Evolutionary conservation across 768 basidiomycete species (phyloP), one percentile per base, ranked within the genome.

Genomic region (Saitozyma podzolica): DNA sequence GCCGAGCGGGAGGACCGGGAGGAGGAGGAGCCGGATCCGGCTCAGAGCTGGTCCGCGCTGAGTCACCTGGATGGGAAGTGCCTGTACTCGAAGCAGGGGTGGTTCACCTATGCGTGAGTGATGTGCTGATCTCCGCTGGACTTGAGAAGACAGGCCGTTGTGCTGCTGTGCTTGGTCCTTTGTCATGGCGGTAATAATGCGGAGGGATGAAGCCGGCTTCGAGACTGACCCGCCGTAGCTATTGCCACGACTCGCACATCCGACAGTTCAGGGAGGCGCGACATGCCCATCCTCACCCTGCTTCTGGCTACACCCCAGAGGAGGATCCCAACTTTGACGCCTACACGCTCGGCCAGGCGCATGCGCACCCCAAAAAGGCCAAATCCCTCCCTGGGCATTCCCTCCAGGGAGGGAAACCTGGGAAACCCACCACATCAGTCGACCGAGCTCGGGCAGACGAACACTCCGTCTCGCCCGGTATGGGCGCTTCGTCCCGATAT

Each of bases 251-350:
- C 79, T 85, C 87, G 56, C 88, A 96, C 81, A 92, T 98, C 64
- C 88, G 94, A 61, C 96, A 99, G 81, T 99, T 98, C 84, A 89
- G 89, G 80, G 92, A 93, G 78, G 82, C 89, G 62, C 76, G 82
- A 68, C 86, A 86, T 75, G 79, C 85, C 58, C 87, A 87, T 66
- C 82, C 86, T 54, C 85, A 86, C 68, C 83, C 84, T 66, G 81
- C 87, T 80, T 89, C 89, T 87, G 82, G 83, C 62, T 68, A 71
- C 53, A 86, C 85, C 58, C 90, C 91, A 55, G 85, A 87, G 79
- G 92, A 94, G 83, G 93, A 97, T 81, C 85, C 87, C 64, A 86
- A 88, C 74, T 76, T 70, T 59, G 78, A 80, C 43, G 77, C 78
- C 19, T 80, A 79, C 56, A 75, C 75, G 10, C 69, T 80, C 6